Conservation (phyloP, 139 green algal genomes). For the Picochlorum sp. region DNA sequence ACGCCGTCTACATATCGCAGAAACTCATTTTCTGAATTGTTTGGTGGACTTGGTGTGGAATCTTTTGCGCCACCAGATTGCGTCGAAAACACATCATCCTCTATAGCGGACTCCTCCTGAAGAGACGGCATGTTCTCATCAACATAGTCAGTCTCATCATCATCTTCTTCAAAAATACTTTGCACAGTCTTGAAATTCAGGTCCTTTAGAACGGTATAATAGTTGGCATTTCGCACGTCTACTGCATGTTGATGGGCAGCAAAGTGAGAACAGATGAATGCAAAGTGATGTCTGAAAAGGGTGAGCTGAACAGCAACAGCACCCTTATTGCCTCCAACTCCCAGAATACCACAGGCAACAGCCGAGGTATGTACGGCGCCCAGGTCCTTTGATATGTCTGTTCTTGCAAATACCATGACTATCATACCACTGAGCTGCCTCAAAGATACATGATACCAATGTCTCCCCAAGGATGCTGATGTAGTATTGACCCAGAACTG, state of each 20-base stretch:
- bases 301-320: conserved; percentile 75
- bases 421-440: conserved; percentile 82
- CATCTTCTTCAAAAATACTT: conserved; percentile 11
- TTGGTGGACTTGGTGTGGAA: background rate
- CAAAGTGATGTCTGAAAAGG: conserved; percentile 62
- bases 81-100: background rate
- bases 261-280: conserved; percentile 82
- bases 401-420: conserved; percentile 57
- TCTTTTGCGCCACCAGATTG: background rate
- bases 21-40: conserved; percentile 12
- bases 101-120: too few species aligned
- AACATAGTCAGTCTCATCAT: background rate
- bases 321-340: conserved; percentile 93
- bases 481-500: conserved; percentile 55
- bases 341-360: conserved; percentile 84
- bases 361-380: conserved; percentile 70
- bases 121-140: too few species aligned
- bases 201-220: conserved; percentile 54
- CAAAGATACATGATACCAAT: conserved; percentile 54
- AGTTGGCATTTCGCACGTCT: conserved; percentile 79
- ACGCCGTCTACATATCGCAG: conserved; percentile 53
- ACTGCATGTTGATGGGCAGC: conserved; percentile 79
- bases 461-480: conserved; percentile 33
- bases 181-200: conserved; percentile 55
- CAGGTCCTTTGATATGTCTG: conserved; percentile 28